phyloP scores from a whole-genome alignment of 192 early-diverging fungal genomes.

The Dissophora ornata region DNA sequence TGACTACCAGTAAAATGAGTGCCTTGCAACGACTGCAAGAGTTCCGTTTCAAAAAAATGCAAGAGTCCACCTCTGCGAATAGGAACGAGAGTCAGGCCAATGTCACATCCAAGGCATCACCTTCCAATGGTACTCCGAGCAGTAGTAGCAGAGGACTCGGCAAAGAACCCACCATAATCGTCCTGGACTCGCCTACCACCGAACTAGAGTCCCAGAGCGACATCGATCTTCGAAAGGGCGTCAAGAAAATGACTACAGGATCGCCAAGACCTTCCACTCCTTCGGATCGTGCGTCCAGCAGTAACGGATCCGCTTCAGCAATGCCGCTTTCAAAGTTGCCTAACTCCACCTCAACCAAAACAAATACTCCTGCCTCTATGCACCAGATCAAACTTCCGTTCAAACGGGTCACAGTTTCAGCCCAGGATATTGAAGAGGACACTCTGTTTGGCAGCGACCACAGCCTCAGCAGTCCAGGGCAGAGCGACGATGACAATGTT shows the following conservation, averaged over 20 bases:
- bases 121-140: background rate
- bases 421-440: conserved; percentile 34
- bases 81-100: background rate
- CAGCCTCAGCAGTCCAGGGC: conserved; percentile 25
- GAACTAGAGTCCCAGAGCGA: conserved; percentile 28
- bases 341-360: background rate
- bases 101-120: background rate
- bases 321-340: background rate
- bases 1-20: conserved; percentile 18
- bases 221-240: conserved; percentile 18
- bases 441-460: conserved; percentile 29
- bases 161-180: background rate
- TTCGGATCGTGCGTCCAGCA: background rate
- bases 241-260: conserved; percentile 25
- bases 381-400: conserved; percentile 13
- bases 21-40: conserved; percentile 38
- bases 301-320: background rate
- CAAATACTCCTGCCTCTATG: background rate
- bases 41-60: conserved; percentile 42
- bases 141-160: background rate
- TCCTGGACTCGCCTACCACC: background rate
- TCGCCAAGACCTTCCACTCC: background rate
- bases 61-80: conserved; percentile 1
- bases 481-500: conserved; percentile 15
- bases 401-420: conserved; percentile 25